phyloP scores from a whole-genome alignment of 2,329 filamentous ascomycete species.

The Exophiala oligosperma region DNA sequence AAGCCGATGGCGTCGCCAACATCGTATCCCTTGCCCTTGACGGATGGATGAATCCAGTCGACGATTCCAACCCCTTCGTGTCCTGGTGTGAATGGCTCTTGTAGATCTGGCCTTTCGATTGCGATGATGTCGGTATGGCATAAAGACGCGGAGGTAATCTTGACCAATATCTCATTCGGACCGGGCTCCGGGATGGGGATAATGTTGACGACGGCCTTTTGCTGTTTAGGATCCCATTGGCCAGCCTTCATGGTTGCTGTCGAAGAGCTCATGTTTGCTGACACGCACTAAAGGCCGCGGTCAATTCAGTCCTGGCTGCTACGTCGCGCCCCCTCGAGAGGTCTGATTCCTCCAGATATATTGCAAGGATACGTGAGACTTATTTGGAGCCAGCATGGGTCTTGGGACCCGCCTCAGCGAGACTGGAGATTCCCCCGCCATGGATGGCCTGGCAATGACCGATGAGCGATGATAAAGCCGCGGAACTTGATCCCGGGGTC shows the following conservation, averaged over 20 bases:
- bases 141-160: slow-evolving; percentile 41
- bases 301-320: too few species aligned
- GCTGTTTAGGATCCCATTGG: slow-evolving; percentile 14
- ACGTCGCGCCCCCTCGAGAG: too few species aligned
- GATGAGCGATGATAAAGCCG: too few species aligned
- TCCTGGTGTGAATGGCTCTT: slow-evolving; percentile 38
- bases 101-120: neutral
- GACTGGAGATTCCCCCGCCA: too few species aligned
- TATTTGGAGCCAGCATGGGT: too few species aligned
- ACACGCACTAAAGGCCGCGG: too few species aligned
- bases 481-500: too few species aligned
- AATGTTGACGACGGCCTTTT: slow-evolving; percentile 40
- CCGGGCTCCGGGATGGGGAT: slow-evolving; percentile 46
- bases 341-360: too few species aligned
- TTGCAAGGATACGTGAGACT: too few species aligned
- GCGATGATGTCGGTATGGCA: slow-evolving; percentile 42
- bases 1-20: slow-evolving; percentile 49
- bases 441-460: too few species aligned
- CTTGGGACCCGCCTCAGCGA: too few species aligned
- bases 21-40: slow-evolving; percentile 42
- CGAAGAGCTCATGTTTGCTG: too few species aligned
- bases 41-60: slow-evolving; percentile 34
- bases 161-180: slow-evolving; percentile 43
- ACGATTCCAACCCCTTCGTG: slow-evolving; percentile 51
- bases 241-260: slow-evolving; percentile 10